Percentiles rank a stretch among this genome's conserved stretches.
Conservation (phyloP, 495 filamentous ascomycete species). For the Rostrohypoxylon terebratum region DNA sequence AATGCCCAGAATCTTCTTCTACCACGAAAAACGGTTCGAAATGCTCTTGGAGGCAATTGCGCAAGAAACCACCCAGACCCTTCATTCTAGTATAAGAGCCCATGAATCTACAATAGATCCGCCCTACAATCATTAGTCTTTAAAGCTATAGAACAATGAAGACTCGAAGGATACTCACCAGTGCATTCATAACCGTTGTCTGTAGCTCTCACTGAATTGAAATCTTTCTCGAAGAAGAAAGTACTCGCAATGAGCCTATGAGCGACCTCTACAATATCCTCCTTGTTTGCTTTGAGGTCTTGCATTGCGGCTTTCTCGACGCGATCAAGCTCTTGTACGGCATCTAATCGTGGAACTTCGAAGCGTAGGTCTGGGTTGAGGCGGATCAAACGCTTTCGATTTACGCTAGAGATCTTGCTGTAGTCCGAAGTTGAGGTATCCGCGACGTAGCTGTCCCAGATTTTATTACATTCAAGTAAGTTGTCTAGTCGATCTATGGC, state of each 20-base stretch:
- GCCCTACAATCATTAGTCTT: neutral
- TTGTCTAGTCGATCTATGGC: neutral
- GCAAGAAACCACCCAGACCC: neutral
- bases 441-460: neutral
- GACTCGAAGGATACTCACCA: neutral
- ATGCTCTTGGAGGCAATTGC: neutral
- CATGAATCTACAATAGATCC: neutral
- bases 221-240: neutral
- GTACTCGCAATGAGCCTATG: neutral
- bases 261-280: neutral
- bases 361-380: neutral
- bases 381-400: neutral
- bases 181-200: neutral
- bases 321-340: neutral
- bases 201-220: neutral
- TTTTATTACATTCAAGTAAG: neutral
- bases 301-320: neutral
- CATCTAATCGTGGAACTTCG: slow-evolving; percentile 2
- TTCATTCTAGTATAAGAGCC: neutral
- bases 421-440: neutral
- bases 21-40: neutral
- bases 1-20: neutral
- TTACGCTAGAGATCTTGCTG: neutral
- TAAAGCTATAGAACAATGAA: neutral
- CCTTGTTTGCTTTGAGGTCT: neutral